Evolutionary conservation across 495 filamentous ascomycete genomes (phyloP).

Genomic region (Xylaria acuta): DNA sequence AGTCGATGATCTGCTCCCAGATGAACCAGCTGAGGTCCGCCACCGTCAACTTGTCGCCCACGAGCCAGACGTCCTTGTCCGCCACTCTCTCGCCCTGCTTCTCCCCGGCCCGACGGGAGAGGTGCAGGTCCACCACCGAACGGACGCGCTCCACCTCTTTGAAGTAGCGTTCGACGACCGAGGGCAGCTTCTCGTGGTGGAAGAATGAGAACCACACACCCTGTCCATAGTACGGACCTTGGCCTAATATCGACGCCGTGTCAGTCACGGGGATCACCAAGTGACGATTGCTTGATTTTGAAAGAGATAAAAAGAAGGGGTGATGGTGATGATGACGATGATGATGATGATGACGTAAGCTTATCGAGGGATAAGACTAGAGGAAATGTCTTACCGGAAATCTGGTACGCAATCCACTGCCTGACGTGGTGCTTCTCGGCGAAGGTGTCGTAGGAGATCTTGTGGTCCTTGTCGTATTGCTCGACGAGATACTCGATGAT

Average conservation of each 20-base stretch:
- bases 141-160: constrained; percentile 54
- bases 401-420: constrained; percentile 56
- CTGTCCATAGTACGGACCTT: constrained; percentile 60
- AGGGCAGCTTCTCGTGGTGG: constrained; percentile 48
- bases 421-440: constrained; percentile 31
- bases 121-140: constrained; percentile 50
- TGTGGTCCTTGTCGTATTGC: constrained; percentile 66
- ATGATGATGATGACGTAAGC: not conserved
- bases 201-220: constrained; percentile 43
- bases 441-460: constrained; percentile 55
- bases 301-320: not conserved
- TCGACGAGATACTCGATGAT: constrained; percentile 70
- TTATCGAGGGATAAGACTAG: not conserved
- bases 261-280: not conserved
- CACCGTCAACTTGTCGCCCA: constrained; percentile 63
- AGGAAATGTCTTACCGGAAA: constrained; percentile 36
- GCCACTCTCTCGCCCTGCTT: constrained; percentile 16
- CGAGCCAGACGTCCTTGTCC: constrained; percentile 57
- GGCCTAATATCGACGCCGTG: constrained; percentile 37
- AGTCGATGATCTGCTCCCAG: constrained; percentile 50
- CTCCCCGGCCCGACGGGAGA: constrained; percentile 44
- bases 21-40: constrained; percentile 65
- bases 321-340: no score
- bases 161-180: constrained; percentile 52
- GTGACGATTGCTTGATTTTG: not conserved